Percentiles rank a stretch among this genome's conserved stretches.
These are phyloP conservation scores for Fusarium sp. DNA, from an alignment of 2,329 filamentous ascomycete genomes.

Conservation along the genomic window DNA sequence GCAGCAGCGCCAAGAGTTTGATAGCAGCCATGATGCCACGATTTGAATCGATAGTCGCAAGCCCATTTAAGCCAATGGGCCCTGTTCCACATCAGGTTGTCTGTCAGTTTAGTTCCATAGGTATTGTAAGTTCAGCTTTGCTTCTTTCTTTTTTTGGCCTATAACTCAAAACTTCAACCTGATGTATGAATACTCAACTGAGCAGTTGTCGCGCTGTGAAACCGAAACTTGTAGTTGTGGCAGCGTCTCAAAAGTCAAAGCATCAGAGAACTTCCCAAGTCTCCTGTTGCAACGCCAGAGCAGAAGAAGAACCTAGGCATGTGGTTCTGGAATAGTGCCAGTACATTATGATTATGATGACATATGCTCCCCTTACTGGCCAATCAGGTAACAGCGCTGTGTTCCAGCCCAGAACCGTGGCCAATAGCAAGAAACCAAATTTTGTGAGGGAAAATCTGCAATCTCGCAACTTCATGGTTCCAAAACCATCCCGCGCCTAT, in stretches of 20 bases:
- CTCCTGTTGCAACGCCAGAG: slow-evolving; percentile 20
- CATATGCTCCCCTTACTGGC: slow-evolving; percentile 27
- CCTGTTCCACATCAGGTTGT: slow-evolving; percentile 14
- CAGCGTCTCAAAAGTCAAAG: slow-evolving; percentile 10
- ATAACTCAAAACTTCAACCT: neutral
- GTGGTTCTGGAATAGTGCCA: slow-evolving; percentile 41
- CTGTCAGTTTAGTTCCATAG: neutral
- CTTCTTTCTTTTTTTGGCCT: neutral
- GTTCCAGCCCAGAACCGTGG: slow-evolving; percentile 19
- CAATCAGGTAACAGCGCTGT: slow-evolving; percentile 37
- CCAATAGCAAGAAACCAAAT: slow-evolving; percentile 25
- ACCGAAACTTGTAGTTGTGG: slow-evolving; percentile 13
- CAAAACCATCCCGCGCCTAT: slow-evolving; percentile 32
- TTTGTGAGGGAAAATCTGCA: slow-evolving; percentile 29
- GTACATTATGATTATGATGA: slow-evolving; percentile 45
- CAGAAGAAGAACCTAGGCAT: slow-evolving; percentile 26
- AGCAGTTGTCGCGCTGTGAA: slow-evolving; percentile 17
- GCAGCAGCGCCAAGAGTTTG: slow-evolving; percentile 44
- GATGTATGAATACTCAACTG: neutral
- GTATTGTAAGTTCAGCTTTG: neutral
- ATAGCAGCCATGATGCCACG: slow-evolving; percentile 42
- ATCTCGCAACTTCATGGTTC: slow-evolving; percentile 40
- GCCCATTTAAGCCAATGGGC: slow-evolving; percentile 19
- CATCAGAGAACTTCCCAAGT: neutral
- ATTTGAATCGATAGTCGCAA: slow-evolving; percentile 36